Evolutionary conservation across 1,284 basidiomycete species (phyloP).

Genomic region (Puccinia brachypodii): DNA sequence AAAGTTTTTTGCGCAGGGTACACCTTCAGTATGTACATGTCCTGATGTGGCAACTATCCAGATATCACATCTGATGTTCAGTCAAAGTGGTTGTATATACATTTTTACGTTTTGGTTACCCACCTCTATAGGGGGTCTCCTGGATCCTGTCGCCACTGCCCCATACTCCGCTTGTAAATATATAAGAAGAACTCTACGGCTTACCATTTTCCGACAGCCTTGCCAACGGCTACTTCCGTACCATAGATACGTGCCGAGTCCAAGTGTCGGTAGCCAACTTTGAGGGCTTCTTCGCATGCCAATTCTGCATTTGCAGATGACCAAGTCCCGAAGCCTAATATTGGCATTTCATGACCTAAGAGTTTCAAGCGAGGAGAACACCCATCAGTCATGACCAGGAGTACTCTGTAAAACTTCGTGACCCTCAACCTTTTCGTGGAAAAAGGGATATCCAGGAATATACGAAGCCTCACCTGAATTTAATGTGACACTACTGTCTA

Average conservation of each 20-base stretch:
- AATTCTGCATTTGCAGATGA: conserved; percentile 68
- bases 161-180: no score
- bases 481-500: background rate
- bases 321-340: conserved; percentile 77
- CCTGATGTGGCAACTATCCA: no score
- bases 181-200: background rate
- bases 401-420: background rate
- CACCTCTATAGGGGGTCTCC: no score
- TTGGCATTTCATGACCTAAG: conserved; percentile 63
- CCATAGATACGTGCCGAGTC: conserved; percentile 67
- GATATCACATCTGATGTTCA: no score
- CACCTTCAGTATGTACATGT: no score
- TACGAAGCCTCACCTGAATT: conserved; percentile 8
- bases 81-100: no score
- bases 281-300: conserved; percentile 72
- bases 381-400: background rate
- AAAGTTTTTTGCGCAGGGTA: no score
- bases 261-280: conserved; percentile 60
- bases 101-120: no score
- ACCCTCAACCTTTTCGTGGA: background rate
- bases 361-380: background rate
- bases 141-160: no score
- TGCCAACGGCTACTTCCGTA: conserved; percentile 68
- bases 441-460: background rate
- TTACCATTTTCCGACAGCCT: conserved; percentile 62